A percentile compares a stretch with the other conserved stretches of the same genome.
These are phyloP conservation scores for Berkeleyomyces basicola DNA, from an alignment of 2,329 filamentous ascomycete species.

Conservation along the genomic window DNA sequence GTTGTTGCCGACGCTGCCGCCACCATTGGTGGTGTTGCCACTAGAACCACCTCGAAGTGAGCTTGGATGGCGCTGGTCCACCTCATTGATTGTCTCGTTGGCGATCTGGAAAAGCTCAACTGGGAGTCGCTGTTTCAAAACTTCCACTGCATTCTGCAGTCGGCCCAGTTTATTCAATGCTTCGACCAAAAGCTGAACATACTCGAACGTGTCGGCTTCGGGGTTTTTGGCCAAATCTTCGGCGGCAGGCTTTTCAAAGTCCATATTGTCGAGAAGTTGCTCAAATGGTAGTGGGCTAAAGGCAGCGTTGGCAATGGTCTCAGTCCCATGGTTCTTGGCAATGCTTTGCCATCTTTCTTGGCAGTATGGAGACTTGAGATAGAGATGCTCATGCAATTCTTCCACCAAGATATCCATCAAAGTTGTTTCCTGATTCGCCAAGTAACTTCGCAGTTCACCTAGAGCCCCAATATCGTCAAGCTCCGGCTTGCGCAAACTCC, in stretches of 20 bases:
- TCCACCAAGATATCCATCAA: conserved; percentile 93
- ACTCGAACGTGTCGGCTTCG: conserved; percentile 88
- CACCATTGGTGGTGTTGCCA: conserved; percentile 28
- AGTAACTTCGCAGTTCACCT: conserved; percentile 69
- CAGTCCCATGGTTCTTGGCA: conserved; percentile 45
- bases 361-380: conserved; percentile 94
- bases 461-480: conserved; percentile 83
- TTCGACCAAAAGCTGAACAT: conserved; percentile 75
- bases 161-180: conserved; percentile 77
- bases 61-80: conserved; percentile 83
- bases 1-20: conserved; percentile 45
- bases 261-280: conserved; percentile 41
- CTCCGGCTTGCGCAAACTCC: conserved; percentile 70
- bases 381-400: conserved; percentile 90
- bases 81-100: conserved; percentile 85
- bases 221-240: conserved; percentile 90
- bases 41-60: conserved; percentile 43
- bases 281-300: conserved; percentile 38
- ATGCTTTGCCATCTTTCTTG: conserved; percentile 88
- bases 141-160: conserved; percentile 72
- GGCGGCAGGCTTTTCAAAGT: conserved; percentile 44
- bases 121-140: conserved; percentile 79
- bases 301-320: conserved; percentile 28
- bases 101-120: conserved; percentile 90
- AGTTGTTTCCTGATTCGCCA: conserved; percentile 81